phyloP scores from a whole-genome alignment of 805 yeast species.

The Metschnikowia colocasiae region DNA sequence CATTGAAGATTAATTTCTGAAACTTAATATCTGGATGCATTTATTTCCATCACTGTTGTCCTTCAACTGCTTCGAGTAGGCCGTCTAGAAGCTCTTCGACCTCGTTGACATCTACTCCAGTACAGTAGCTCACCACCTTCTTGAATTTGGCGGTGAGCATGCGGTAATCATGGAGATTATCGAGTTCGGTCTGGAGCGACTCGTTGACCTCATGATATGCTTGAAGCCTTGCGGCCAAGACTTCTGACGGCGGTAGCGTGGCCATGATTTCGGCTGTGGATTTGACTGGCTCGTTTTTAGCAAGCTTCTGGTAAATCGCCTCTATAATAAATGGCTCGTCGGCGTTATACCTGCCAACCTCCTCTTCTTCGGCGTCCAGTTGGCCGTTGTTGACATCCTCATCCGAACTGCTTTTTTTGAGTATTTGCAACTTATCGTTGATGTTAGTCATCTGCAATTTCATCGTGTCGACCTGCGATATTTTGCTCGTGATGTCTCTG shows the following conservation, averaged over 20 bases:
- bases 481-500: slow-evolving; percentile 35
- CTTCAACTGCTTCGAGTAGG: slow-evolving; percentile 84
- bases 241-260: slow-evolving; percentile 42
- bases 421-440: slow-evolving; percentile 31
- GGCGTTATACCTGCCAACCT: slow-evolving; percentile 68
- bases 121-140: slow-evolving; percentile 82
- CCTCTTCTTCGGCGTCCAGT: slow-evolving; percentile 60
- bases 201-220: slow-evolving; percentile 75
- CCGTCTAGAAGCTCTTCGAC: slow-evolving; percentile 83
- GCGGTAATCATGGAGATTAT: slow-evolving; percentile 44
- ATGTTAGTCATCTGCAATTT: slow-evolving; percentile 44
- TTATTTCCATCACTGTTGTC: slow-evolving; percentile 37
- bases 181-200: slow-evolving; percentile 50
- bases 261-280: slow-evolving; percentile 24
- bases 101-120: slow-evolving; percentile 76
- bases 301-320: slow-evolving; percentile 53
- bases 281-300: slow-evolving; percentile 25
- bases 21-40: neutral
- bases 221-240: slow-evolving; percentile 70
- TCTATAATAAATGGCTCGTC: slow-evolving; percentile 86
- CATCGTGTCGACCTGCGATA: slow-evolving; percentile 46
- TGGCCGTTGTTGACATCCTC: slow-evolving; percentile 23
- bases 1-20: neutral
- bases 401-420: slow-evolving; percentile 23
- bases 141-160: slow-evolving; percentile 63